Conservation (phyloP, 176 grass and related monocot species). For the Eremochloa ophiuroides region DNA sequence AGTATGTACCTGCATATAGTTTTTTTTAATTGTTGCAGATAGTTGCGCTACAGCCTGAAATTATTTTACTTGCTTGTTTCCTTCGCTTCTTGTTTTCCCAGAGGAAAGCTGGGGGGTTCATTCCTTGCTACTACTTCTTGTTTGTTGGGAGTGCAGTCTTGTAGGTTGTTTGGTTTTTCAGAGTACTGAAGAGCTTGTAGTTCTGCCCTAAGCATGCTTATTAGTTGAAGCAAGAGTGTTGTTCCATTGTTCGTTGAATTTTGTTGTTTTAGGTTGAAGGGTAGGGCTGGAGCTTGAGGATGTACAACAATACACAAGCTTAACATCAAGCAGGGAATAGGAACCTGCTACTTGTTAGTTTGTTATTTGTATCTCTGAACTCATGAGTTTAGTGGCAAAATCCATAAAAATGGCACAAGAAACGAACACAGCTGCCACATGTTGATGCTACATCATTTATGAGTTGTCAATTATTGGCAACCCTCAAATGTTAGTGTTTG, state of each 20-base stretch:
- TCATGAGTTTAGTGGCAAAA: neutral
- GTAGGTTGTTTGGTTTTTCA: constrained; percentile 41
- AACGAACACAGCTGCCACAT: neutral
- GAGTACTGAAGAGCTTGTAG: constrained; percentile 40
- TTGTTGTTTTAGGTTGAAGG: neutral
- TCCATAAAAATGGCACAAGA: neutral
- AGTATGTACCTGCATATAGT: too few species aligned
- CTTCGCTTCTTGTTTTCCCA: too few species aligned
- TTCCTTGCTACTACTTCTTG: too few species aligned
- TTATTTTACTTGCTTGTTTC: too few species aligned
- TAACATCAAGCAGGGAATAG: neutral
- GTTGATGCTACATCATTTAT: too few species aligned
- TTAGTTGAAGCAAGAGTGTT: constrained; percentile 18
- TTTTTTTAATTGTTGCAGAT: too few species aligned
- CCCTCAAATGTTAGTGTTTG: too few species aligned
- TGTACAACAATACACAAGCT: neutral
- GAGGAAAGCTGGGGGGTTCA: too few species aligned
- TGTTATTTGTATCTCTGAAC: neutral
- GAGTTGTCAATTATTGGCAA: too few species aligned
- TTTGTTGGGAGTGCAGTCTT: constrained; percentile 39
- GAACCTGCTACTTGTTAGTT: neutral
- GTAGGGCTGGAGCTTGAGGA: neutral
- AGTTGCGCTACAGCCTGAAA: too few species aligned
- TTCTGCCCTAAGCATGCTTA: constrained; percentile 30
- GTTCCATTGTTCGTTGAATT: constrained; percentile 28